Base-by-base conservation (phyloP, 305 asterid species). In the Stenogyne calaminthoides region DNA sequence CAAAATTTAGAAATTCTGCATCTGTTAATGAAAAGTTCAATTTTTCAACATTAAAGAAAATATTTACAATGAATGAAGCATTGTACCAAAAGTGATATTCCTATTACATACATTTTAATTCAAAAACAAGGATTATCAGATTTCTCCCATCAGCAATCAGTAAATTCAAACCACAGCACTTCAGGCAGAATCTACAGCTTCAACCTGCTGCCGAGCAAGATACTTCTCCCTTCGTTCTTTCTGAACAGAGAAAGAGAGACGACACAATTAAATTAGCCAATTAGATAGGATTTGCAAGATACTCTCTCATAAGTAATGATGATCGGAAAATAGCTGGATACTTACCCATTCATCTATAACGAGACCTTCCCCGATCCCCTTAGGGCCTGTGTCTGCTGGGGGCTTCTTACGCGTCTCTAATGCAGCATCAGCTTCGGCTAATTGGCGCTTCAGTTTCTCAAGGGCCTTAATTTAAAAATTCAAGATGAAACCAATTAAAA, bases 331-430 rank as follows among this genome's bases (percentile, higher is more conserved):
- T 7, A 39, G n/a, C 22, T 2, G 57, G 40, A 20, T 29, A 58
- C 87, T 68, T 78, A 88, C 94, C 94, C 94, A 88, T 84, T 88
- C 89, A 81, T 85, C 92, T 40, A 87, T 85, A 16, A 87, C 92
- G 36, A 87, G 89, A 29, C 92, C 95, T 79, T 87, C 95, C 62
- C 92, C 92, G 2, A 84, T 86, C 65, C 83, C 83, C 34, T 44
- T 81, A 18, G 90, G 87, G 18, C 85, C 87, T 29, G 88, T 59
- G 14, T 87, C 86, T 49, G 75, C 81, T 67, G 90, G 84, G 73
- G 89, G 84, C 75, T 88, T 88, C 78, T 84, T 87, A 59, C 89
- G 88, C 44, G 83, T 69, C 75, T 85, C 92, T 68, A 81, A 3
- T 12, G 84, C 92, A 74, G 89, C 83, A 54, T 89, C 95, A 5